A percentile compares a stretch with the other conserved stretches of the same genome.
Evolutionary conservation across 1,284 basidiomycete species (phyloP).

Genomic region (Leccinum subfulvum): DNA sequence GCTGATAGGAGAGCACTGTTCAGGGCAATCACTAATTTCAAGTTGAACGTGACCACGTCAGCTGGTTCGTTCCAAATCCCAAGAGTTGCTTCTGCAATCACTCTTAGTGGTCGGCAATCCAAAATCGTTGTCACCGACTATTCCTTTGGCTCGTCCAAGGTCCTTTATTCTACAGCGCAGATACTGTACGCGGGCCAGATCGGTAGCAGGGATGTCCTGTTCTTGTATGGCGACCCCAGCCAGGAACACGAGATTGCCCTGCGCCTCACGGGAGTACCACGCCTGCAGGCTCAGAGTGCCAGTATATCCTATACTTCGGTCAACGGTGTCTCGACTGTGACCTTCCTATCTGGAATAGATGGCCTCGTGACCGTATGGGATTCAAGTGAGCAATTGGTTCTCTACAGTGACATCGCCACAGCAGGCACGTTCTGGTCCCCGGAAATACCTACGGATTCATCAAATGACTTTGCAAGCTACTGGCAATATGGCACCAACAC

Average conservation of each 20-base stretch:
- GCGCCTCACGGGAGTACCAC: slow-evolving; percentile 44
- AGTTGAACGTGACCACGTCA: slow-evolving; percentile 54
- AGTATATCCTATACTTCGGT: slow-evolving; percentile 34
- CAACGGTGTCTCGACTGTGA: slow-evolving; percentile 39
- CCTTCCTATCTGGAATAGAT: slow-evolving; percentile 51
- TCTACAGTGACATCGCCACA: slow-evolving; percentile 63
- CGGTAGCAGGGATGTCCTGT: slow-evolving; percentile 64
- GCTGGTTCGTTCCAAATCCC: slow-evolving; percentile 55
- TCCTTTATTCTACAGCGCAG: slow-evolving; percentile 66
- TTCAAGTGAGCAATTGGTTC: slow-evolving; percentile 59
- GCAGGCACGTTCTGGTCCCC: slow-evolving; percentile 60
- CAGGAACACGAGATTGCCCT: slow-evolving; percentile 64
- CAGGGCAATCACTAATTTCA: slow-evolving; percentile 53
- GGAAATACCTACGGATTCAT: slow-evolving; percentile 35
- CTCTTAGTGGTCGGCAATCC: slow-evolving; percentile 65
- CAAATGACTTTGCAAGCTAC: slow-evolving; percentile 38
- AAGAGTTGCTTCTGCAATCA: slow-evolving; percentile 47
- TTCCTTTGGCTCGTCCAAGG: slow-evolving; percentile 55
- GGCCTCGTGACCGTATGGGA: slow-evolving; percentile 66
- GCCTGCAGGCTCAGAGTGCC: slow-evolving; percentile 33
- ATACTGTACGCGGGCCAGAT: slow-evolving; percentile 68
- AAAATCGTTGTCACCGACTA: slow-evolving; percentile 71
- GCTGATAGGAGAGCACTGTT: slow-evolving; percentile 7
- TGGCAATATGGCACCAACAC: slow-evolving; percentile 54
- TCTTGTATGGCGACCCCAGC: slow-evolving; percentile 59